Conservation (phyloP, 2,329 filamentous ascomycete genomes). For the Alternaria sp. region DNA sequence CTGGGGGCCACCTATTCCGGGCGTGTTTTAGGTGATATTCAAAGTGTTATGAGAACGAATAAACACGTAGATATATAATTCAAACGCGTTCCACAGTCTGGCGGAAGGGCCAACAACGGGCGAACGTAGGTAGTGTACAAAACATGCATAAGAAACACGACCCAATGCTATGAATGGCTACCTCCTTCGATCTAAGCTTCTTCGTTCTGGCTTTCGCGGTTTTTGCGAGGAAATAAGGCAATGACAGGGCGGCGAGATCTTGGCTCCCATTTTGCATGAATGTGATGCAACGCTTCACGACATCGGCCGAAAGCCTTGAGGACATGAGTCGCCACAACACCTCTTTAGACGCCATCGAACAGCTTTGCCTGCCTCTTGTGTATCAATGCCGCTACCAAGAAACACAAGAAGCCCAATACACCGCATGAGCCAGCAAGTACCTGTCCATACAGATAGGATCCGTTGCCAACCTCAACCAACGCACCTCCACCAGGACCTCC, state of each 20-base stretch:
- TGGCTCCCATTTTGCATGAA: neutral
- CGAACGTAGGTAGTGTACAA: neutral
- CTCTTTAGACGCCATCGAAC: neutral
- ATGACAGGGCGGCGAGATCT: neutral
- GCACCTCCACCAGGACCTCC: constrained; percentile 39
- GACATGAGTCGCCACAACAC: neutral
- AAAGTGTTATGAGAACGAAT: neutral
- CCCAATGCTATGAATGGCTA: neutral
- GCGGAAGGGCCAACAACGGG: neutral
- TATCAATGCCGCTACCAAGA: constrained; percentile 14
- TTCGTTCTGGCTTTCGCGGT: neutral
- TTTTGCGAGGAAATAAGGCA: neutral
- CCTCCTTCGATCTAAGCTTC: neutral
- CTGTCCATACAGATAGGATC: constrained; percentile 52
- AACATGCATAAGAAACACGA: neutral
- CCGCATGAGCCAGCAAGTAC: constrained; percentile 47
- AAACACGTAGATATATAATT: neutral
- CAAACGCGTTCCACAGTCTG: neutral
- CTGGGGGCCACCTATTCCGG: constrained; percentile 11
- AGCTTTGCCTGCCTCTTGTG: constrained; percentile 11
- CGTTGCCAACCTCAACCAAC: constrained; percentile 45
- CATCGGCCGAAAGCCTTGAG: neutral
- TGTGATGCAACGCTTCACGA: neutral
- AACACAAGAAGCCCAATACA: constrained; percentile 18
- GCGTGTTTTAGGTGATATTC: constrained; percentile 1